phyloP scores from a whole-genome alignment of 2,329 filamentous ascomycete species.

The Fusarium papillatum region DNA sequence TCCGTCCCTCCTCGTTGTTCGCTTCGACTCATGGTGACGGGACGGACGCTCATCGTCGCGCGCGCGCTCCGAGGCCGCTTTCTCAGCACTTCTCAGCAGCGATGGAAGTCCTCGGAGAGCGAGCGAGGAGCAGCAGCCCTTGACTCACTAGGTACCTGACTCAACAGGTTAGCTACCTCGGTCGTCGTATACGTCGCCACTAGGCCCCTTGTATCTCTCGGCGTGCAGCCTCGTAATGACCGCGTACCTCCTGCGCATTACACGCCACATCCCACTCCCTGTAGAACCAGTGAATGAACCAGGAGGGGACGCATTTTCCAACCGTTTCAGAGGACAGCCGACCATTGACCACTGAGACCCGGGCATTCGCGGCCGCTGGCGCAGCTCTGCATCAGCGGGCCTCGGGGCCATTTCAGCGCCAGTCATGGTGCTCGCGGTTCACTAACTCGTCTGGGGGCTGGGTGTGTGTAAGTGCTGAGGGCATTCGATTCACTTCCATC shows the following conservation, averaged over 20 bases:
- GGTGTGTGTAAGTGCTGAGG: slow-evolving; percentile 32
- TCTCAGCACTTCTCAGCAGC: slow-evolving; percentile 21
- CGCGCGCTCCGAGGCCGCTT: slow-evolving; percentile 24
- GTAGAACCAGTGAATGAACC: slow-evolving; percentile 18
- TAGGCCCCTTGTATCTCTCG: slow-evolving; percentile 29
- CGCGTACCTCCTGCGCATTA: slow-evolving; percentile 33
- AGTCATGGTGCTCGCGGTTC: slow-evolving; percentile 9
- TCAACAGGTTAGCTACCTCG: slow-evolving; percentile 33
- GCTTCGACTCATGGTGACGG: slow-evolving; percentile 23
- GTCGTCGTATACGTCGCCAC: slow-evolving; percentile 13
- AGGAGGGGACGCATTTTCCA: slow-evolving; percentile 19
- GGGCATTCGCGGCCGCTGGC: slow-evolving; percentile 5
- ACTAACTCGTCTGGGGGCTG: slow-evolving; percentile 24
- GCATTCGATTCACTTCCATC: slow-evolving; percentile 45
- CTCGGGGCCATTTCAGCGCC: slow-evolving; percentile 23
- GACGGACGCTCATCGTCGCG: slow-evolving; percentile 8
- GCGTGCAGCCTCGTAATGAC: slow-evolving; percentile 34
- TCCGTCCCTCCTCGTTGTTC: slow-evolving; percentile 13
- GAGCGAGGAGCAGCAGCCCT: slow-evolving; percentile 26
- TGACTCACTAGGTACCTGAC: slow-evolving; percentile 30
- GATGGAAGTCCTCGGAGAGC: slow-evolving; percentile 15
- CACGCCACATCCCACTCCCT: slow-evolving; percentile 37
- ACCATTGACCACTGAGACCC: slow-evolving; percentile 32
- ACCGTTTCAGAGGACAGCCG: slow-evolving; percentile 35
- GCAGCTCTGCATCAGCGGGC: slow-evolving; percentile 30